Conservation (phyloP, 139 green algal genomes). For the Tetraselmis striata region DNA sequence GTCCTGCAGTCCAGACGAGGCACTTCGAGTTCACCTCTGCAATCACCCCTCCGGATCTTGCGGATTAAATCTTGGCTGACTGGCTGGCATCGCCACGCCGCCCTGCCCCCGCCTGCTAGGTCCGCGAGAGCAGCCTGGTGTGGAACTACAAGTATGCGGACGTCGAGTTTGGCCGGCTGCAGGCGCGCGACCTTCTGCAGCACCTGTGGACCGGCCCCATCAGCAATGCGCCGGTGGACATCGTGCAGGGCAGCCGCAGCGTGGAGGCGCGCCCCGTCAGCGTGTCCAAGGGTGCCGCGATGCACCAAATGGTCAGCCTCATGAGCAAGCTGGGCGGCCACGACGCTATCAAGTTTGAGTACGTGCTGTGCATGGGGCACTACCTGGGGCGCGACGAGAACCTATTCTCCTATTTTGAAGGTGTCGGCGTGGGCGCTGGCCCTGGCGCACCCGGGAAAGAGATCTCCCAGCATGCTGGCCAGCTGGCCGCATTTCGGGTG, state of each 20-base stretch:
- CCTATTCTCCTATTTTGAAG: slow-evolving; percentile 89
- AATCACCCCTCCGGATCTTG: too few species aligned
- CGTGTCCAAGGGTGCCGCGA: slow-evolving; percentile 88
- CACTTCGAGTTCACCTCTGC: too few species aligned
- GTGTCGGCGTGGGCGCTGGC: slow-evolving; percentile 8
- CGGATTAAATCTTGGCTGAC: too few species aligned
- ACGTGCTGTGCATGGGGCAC: slow-evolving; percentile 67
- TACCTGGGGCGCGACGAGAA: slow-evolving; percentile 91
- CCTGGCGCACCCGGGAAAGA: not conserved
- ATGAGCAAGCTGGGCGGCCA: slow-evolving; percentile 24
- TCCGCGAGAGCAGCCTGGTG: slow-evolving; percentile 86
- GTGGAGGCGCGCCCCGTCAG: slow-evolving; percentile 88
- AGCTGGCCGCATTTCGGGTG: not conserved
- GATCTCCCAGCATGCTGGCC: not conserved
- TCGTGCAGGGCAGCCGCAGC: slow-evolving; percentile 68
- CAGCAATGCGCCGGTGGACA: slow-evolving; percentile 92
- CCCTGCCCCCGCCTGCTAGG: too few species aligned
- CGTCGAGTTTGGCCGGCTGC: slow-evolving; percentile 79
- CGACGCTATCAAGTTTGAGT: slow-evolving; percentile 26
- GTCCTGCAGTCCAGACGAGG: too few species aligned
- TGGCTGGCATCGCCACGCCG: too few species aligned
- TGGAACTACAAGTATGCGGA: slow-evolving; percentile 94
- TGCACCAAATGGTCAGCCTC: slow-evolving; percentile 68
- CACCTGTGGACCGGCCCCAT: slow-evolving; percentile 98
- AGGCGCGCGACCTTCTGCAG: slow-evolving; percentile 77